Percentiles rank a stretch among this genome's conserved stretches.
Conservation (phyloP, 305 asterid genomes). For the Rubia peregrina region DNA sequence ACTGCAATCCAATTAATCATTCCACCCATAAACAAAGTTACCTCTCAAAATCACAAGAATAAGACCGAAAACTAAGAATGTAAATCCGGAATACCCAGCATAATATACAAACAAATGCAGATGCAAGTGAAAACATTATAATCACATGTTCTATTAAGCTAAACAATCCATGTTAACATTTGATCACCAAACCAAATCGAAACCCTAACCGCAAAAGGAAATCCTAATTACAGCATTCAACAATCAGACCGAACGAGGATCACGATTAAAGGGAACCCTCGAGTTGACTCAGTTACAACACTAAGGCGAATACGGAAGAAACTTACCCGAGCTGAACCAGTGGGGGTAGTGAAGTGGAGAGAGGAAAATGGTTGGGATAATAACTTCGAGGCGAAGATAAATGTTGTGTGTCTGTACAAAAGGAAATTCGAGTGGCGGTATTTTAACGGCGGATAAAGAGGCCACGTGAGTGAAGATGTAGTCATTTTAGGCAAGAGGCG, state of each 20-base stretch:
- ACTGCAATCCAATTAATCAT: constrained; percentile 40
- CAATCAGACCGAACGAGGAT: neutral
- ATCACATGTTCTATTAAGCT: neutral
- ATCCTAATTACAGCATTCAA: neutral
- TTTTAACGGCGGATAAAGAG: neutral
- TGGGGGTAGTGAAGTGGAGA: constrained; percentile 1
- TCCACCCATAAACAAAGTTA: constrained; percentile 23
- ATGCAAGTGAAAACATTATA: neutral
- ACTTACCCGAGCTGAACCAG: constrained; percentile 41
- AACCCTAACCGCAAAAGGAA: constrained; percentile 4
- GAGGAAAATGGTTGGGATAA: constrained; percentile 1
- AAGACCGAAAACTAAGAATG: neutral
- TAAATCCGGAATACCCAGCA: neutral
- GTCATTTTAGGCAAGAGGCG: neutral
- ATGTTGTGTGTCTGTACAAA: constrained; percentile 14
- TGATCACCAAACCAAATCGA: constrained; percentile 1
- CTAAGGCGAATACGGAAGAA: neutral
- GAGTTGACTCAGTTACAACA: constrained; percentile 38
- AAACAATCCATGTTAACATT: neutral
- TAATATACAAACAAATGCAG: neutral
- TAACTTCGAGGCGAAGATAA: constrained; percentile 39
- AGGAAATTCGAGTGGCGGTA: constrained; percentile 10
- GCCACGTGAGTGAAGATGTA: constrained; percentile 12
- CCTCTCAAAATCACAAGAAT: constrained; percentile 7
- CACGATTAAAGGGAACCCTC: constrained; percentile 32